Conservation (phyloP, 306 rosid genomes). For the Styphnolobium japonicum region DNA sequence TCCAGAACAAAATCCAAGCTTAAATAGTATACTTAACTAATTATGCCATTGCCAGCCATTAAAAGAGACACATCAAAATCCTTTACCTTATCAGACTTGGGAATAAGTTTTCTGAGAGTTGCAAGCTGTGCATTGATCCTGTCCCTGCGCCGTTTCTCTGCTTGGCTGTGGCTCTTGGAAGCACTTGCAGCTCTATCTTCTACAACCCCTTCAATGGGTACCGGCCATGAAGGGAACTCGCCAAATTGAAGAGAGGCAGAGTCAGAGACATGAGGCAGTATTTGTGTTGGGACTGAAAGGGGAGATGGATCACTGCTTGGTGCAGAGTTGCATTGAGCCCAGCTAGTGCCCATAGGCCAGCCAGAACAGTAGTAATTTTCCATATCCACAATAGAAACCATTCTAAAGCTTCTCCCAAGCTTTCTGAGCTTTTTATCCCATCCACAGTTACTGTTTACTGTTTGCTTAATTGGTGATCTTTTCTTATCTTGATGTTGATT, state of each 20-base stretch:
- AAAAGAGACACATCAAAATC: not conserved
- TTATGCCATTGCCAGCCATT: not conserved
- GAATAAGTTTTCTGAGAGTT: constrained; percentile 80
- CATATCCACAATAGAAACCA: constrained; percentile 37
- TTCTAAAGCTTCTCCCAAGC: constrained; percentile 9
- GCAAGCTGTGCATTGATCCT: constrained; percentile 92
- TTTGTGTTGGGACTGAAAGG: constrained; percentile 41
- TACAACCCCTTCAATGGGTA: constrained; percentile 23
- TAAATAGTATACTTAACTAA: not conserved
- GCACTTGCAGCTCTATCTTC: constrained; percentile 60
- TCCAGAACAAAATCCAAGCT: constrained; percentile 3
- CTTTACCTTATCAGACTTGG: constrained; percentile 82
- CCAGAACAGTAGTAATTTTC: constrained; percentile 50
- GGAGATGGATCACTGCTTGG: constrained; percentile 35
- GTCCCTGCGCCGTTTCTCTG: constrained; percentile 90
- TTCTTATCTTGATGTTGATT: constrained; percentile 57
- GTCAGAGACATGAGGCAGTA: constrained; percentile 38
- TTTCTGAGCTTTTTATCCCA: constrained; percentile 47
- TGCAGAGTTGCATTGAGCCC: constrained; percentile 26
- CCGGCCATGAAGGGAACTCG: constrained; percentile 50
- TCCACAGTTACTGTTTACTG: constrained; percentile 46
- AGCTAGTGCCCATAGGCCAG: constrained; percentile 34
- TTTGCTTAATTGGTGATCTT: constrained; percentile 49
- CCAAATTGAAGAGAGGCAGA: constrained; percentile 43
- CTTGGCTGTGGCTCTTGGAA: constrained; percentile 90